Base-by-base conservation (phyloP, 495 filamentous ascomycete genomes). In the Apodospora peruviana region DNA sequence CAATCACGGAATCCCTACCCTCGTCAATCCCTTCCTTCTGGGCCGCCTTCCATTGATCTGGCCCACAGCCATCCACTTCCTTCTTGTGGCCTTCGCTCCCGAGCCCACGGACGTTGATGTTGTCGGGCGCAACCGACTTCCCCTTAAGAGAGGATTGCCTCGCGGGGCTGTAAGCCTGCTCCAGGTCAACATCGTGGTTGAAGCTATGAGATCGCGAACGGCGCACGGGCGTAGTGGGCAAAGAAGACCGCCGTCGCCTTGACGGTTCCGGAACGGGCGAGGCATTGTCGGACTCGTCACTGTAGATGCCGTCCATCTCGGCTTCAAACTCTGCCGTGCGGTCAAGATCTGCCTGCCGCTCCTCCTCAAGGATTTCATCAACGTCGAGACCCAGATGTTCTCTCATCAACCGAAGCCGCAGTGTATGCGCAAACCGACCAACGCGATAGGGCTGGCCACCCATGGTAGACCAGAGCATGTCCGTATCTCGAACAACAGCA, bases 381-480 rank as follows among this genome's bases (percentile, higher is more conserved):
- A 95, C 88, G 59, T 97, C 93, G 45, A 99, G 71, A 27, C 93
- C 93, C 29, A 99, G 77, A 75, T 99, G 93, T 67, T 99, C 93
- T 52, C 93, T 81, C 93, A 97, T 97, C 39, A 99, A 70, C 35
- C 94, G 82, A 75, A 96, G 84, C 2, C 93, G 87, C 51, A 98
- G 80, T 0, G 90, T 93, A 61, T 97, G 91, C 16, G 93, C 86
- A 65, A 96, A 98, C 22, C 86, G 77, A 22, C 91, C 93, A 37
- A 97, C 94, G 14, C 85, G 79, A 58, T 91, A 98, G 8, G 88
- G 84, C 52, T 85, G 74, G 11, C 89, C 90, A 36, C 79, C 88
- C 93, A 99, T 97, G 39, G 79, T 87, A 14, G 90, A 95, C 76
- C 82, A 84, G 43, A 96, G 80, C 83, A 96, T 89, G 57, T 96